phyloP scores from a whole-genome alignment of 163 green algal species.

The Chlorella variabilis region DNA sequence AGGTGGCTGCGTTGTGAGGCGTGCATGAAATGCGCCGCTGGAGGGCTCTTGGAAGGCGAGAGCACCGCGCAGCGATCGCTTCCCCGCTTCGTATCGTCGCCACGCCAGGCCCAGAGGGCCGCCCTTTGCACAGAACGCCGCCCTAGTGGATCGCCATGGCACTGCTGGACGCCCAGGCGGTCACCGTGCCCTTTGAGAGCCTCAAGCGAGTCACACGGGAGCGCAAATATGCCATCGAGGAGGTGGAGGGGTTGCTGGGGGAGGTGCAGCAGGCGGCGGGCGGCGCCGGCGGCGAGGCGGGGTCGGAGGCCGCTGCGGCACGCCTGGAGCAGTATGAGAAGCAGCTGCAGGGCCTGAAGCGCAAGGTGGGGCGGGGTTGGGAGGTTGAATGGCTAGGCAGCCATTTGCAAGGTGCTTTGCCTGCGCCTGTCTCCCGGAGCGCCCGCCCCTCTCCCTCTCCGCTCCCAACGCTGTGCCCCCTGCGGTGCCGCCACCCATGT shows the following conservation, averaged over 20 bases:
- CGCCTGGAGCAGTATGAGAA: constrained; percentile 8
- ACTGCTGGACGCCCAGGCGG: constrained; percentile 12
- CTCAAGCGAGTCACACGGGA: constrained; percentile 78
- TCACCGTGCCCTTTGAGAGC: constrained; percentile 76
- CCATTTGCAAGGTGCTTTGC: not conserved
- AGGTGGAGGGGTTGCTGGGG: constrained; percentile 35
- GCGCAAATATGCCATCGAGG: constrained; percentile 78
- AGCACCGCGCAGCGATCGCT: too few relatives aligned
- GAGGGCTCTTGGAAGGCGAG: too few relatives aligned
- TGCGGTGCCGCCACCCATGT: too few relatives aligned
- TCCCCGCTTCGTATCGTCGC: too few relatives aligned
- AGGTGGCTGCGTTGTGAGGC: too few relatives aligned
- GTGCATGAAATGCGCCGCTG: too few relatives aligned
- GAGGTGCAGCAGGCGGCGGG: not conserved
- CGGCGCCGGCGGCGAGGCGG: not conserved
- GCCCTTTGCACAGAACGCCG: too few relatives aligned
- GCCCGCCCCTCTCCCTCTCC: too few relatives aligned
- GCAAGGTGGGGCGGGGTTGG: constrained; percentile 69
- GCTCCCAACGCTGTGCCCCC: too few relatives aligned
- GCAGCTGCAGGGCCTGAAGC: constrained; percentile 68
- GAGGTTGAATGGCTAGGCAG: too few relatives aligned
- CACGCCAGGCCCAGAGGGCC: too few relatives aligned
- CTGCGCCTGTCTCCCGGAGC: not conserved
- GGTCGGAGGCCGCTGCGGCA: not conserved
- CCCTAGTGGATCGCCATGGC: too few relatives aligned